Conservation (phyloP, 371 early-diverging fungal species). For the Mortierella polycephala region DNA sequence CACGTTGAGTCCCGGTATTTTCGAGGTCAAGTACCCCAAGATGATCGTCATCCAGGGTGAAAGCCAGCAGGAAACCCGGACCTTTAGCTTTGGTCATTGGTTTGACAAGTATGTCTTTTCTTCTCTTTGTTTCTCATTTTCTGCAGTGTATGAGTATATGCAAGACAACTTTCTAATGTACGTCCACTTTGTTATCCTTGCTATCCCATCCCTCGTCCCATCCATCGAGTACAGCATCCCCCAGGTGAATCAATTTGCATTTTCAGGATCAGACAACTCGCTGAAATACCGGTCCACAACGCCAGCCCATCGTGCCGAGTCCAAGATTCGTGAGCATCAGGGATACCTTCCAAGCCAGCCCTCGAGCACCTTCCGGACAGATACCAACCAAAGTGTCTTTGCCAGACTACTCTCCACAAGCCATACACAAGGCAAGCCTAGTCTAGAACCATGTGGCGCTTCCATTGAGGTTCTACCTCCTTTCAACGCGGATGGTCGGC, state of each 20-base stretch:
- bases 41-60: constrained; percentile 70
- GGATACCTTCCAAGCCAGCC: constrained; percentile 74
- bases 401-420: constrained; percentile 67
- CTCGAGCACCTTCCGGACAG: constrained; percentile 72
- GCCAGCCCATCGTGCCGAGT: constrained; percentile 66
- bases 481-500: constrained; percentile 67
- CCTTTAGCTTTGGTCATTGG: constrained; percentile 76
- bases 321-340: constrained; percentile 75
- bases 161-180: background rate
- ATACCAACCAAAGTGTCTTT: constrained; percentile 75
- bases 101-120: constrained; percentile 69
- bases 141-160: background rate
- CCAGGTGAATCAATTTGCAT: constrained; percentile 70
- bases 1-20: constrained; percentile 72
- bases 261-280: constrained; percentile 63
- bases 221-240: too few relatives aligned
- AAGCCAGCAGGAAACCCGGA: constrained; percentile 67
- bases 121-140: background rate
- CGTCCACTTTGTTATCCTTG: background rate
- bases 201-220: too few relatives aligned
- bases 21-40: constrained; percentile 69
- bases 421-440: constrained; percentile 60
- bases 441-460: constrained; percentile 68
- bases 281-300: constrained; percentile 70
- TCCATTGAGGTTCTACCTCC: constrained; percentile 59